Percentiles rank a stretch among this genome's conserved stretches.
These are phyloP conservation scores for Arabis hirsuta DNA, from an alignment of 345 rosid species.

Conservation along the genomic window DNA sequence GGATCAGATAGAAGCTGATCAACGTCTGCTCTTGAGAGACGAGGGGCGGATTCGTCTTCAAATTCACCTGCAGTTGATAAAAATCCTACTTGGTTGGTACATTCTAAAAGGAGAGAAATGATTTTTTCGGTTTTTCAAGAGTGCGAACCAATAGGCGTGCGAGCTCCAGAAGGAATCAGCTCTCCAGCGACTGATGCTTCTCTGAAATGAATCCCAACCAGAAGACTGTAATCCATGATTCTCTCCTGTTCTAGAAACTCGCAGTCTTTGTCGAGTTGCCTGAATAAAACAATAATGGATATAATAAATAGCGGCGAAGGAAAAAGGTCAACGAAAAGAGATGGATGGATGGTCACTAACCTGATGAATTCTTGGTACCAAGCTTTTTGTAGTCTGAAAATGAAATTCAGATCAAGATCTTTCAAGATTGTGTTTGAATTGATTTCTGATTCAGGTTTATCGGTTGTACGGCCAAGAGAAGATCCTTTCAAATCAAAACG, in stretches of 20 bases:
- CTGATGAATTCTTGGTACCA: slow-evolving; percentile 92
- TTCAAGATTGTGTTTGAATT: slow-evolving; percentile 81
- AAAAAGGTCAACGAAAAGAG: background rate
- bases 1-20: slow-evolving; percentile 47
- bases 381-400: slow-evolving; percentile 76
- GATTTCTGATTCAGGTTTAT: slow-evolving; percentile 79
- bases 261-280: slow-evolving; percentile 92
- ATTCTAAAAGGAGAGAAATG: slow-evolving; percentile 4
- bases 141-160: slow-evolving; percentile 44
- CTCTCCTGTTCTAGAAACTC: slow-evolving; percentile 94
- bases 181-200: slow-evolving; percentile 67
- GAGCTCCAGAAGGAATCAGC: slow-evolving; percentile 60
- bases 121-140: background rate
- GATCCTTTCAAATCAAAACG: slow-evolving; percentile 95
- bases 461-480: slow-evolving; percentile 86
- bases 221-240: slow-evolving; percentile 92
- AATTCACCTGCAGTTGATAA: slow-evolving; percentile 33
- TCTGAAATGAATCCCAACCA: slow-evolving; percentile 91
- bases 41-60: slow-evolving; percentile 45
- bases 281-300: slow-evolving; percentile 8
- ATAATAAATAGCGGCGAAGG: slow-evolving; percentile 8
- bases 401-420: slow-evolving; percentile 88
- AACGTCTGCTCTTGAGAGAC: slow-evolving; percentile 45
- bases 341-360: slow-evolving; percentile 44
- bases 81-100: background rate